phyloP scores from a whole-genome alignment of 2,329 filamentous ascomycete genomes.

The Aspergillus versicolor region DNA sequence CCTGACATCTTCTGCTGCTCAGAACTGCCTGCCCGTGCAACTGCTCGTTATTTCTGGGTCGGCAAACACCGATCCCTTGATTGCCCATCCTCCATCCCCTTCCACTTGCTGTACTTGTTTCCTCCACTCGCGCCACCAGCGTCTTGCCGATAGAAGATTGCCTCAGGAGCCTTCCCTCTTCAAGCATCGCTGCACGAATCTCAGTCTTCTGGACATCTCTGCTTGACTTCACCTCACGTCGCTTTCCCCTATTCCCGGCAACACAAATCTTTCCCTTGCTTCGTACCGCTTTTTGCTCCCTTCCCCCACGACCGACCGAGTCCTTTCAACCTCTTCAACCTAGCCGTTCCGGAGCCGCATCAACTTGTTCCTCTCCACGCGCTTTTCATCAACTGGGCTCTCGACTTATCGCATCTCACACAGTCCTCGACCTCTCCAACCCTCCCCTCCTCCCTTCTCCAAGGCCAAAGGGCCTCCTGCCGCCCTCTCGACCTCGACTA shows the following conservation, averaged over 20 bases:
- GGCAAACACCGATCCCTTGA: slow-evolving; percentile 13
- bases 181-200: background rate
- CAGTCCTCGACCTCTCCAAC: slow-evolving; percentile 24
- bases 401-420: slow-evolving; percentile 14
- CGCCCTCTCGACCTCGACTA: slow-evolving; percentile 23
- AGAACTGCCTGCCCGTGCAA: background rate
- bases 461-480: slow-evolving; percentile 31
- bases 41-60: background rate
- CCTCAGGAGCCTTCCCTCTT: slow-evolving; percentile 6
- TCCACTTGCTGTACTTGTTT: slow-evolving; percentile 9
- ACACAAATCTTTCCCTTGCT: slow-evolving; percentile 9
- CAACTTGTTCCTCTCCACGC: slow-evolving; percentile 15
- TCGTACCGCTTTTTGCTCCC: slow-evolving; percentile 12
- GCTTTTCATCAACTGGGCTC: slow-evolving; percentile 19
- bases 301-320: slow-evolving; percentile 8
- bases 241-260: background rate
- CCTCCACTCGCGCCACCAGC: slow-evolving; percentile 11
- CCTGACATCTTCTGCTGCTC: background rate
- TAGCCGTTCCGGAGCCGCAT: slow-evolving; percentile 21
- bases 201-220: background rate
- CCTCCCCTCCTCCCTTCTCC: slow-evolving; percentile 17
- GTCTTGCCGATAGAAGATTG: slow-evolving; percentile 14
- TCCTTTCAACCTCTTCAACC: slow-evolving; percentile 3
- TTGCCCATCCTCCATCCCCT: slow-evolving; percentile 6
- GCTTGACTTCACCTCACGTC: slow-evolving; percentile 5